Conservation (phyloP, 371 early-diverging fungal genomes). For the Aphelidium insulamus region DNA sequence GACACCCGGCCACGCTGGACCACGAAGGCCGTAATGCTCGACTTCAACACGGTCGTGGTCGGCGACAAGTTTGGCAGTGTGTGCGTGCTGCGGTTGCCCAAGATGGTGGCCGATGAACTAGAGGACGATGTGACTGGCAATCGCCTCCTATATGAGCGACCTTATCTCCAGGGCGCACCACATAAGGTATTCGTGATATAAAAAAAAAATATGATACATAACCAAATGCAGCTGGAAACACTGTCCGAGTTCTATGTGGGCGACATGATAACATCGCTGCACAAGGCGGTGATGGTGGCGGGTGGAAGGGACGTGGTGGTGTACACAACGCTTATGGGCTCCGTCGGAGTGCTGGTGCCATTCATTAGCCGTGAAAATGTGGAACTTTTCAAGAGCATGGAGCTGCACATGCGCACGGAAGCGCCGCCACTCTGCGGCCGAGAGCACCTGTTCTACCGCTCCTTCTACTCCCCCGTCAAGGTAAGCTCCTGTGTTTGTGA, state of each 20-base stretch:
- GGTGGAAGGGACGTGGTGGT: conserved; percentile 66
- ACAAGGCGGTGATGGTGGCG: conserved; percentile 45
- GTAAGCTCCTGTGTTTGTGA: background rate
- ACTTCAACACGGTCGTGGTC: conserved; percentile 76
- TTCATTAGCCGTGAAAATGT: conserved; percentile 69
- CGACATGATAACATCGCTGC: conserved; percentile 59
- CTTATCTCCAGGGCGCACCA: conserved; percentile 57
- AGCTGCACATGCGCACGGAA: conserved; percentile 66
- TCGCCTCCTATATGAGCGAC: conserved; percentile 48
- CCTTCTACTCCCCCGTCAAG: conserved; percentile 57
- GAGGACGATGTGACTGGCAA: conserved; percentile 76
- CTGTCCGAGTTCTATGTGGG: conserved; percentile 61
- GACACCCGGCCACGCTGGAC: conserved; percentile 79
- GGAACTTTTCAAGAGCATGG: conserved; percentile 77
- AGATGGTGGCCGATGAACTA: conserved; percentile 29
- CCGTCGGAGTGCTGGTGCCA: conserved; percentile 61
- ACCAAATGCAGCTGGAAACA: conserved; percentile 7
- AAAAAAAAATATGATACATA: background rate
- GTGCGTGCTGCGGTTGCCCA: conserved; percentile 48
- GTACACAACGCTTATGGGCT: conserved; percentile 67
- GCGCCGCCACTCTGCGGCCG: conserved; percentile 58
- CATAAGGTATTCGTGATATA: conserved; percentile 37
- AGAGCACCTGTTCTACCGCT: conserved; percentile 67
- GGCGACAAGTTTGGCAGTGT: conserved; percentile 95
- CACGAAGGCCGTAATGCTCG: conserved; percentile 51